Evolutionary conservation across 192 early-diverging fungal species (phyloP).

Genomic region (Spizellomyces sp.): DNA sequence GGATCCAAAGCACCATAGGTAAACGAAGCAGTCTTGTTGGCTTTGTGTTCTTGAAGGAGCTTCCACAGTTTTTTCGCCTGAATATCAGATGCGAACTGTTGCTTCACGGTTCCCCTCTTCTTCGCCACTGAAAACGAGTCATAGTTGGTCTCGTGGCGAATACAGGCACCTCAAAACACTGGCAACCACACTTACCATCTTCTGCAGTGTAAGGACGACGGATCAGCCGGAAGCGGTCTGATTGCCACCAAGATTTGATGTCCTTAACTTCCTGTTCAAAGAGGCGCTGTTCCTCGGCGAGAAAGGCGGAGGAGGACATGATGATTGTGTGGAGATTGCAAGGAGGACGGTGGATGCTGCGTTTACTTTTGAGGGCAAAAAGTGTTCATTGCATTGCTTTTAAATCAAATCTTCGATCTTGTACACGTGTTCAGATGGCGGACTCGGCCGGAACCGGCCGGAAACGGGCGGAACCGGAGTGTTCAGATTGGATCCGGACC

Average conservation of each 20-base stretch:
- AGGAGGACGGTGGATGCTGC: no score
- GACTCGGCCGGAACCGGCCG: no score
- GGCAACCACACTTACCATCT: slow-evolving; percentile 40
- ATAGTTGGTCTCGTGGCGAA: not conserved
- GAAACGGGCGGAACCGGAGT: no score
- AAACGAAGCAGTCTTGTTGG: slow-evolving; percentile 77
- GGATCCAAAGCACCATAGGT: slow-evolving; percentile 96
- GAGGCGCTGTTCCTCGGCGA: slow-evolving; percentile 53
- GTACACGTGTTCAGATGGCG: no score
- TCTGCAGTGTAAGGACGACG: slow-evolving; percentile 77
- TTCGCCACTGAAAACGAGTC: slow-evolving; percentile 61
- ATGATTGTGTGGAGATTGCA: not conserved
- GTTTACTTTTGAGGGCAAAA: no score
- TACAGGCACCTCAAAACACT: not conserved
- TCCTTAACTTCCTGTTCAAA: slow-evolving; percentile 81
- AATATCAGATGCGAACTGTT: slow-evolving; percentile 76
- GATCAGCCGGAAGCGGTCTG: slow-evolving; percentile 78
- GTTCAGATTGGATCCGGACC: no score
- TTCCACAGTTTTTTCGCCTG: slow-evolving; percentile 95
- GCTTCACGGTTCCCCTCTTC: slow-evolving; percentile 83
- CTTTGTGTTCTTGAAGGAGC: slow-evolving; percentile 76
- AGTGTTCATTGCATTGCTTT: no score
- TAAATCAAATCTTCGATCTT: no score
- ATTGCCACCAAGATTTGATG: slow-evolving; percentile 88
- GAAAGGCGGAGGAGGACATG: slow-evolving; percentile 3